phyloP scores from a whole-genome alignment of 305 asterid genomes.

The Striga hermonthica region DNA sequence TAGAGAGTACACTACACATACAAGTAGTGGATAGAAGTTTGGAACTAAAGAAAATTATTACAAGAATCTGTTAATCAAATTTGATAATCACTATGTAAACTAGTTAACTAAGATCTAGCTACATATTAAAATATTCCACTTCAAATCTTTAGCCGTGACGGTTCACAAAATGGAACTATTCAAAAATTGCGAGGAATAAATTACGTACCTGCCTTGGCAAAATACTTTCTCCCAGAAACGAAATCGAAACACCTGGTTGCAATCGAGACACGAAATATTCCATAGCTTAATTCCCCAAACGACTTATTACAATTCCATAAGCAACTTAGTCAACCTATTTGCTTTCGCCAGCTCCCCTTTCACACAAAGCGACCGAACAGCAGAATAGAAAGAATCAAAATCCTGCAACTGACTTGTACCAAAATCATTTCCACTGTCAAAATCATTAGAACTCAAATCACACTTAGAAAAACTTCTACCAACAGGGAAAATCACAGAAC shows the following conservation, averaged over 20 bases:
- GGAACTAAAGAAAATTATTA: too few species aligned
- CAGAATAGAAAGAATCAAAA: constrained; percentile 56
- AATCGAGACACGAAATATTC: not conserved
- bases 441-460: constrained; percentile 16
- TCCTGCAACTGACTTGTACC: constrained; percentile 40
- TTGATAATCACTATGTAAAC: too few species aligned
- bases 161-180: not conserved
- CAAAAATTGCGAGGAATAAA: not conserved
- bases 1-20: too few species aligned
- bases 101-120: too few species aligned
- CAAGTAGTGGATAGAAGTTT: too few species aligned
- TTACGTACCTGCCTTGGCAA: constrained; percentile 22
- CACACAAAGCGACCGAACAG: constrained; percentile 54
- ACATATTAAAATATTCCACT: too few species aligned
- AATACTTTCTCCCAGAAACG: too few species aligned
- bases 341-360: constrained; percentile 67
- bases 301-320: constrained; percentile 40
- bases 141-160: not conserved
- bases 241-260: too few species aligned
- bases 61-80: too few species aligned
- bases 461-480: constrained; percentile 32
- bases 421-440: constrained; percentile 27
- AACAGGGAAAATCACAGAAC: constrained; percentile 42
- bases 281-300: constrained; percentile 20
- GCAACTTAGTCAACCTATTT: constrained; percentile 48